Evolutionary conservation across 2,329 filamentous ascomycete genomes (phyloP).

Genomic region (Talaromyces sp.): DNA sequence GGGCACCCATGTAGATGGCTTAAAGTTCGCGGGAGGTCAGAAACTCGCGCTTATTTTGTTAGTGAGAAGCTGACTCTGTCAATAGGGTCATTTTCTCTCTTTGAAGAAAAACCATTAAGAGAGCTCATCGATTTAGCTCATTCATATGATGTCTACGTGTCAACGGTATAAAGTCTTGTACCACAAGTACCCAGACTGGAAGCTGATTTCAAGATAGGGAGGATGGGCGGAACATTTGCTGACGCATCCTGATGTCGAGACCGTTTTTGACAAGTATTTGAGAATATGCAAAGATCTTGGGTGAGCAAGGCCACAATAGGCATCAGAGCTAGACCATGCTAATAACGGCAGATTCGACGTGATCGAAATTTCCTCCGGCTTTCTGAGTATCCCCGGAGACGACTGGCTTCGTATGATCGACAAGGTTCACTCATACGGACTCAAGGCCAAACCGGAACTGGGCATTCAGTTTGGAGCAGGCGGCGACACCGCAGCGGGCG

Average conservation of each 20-base stretch:
- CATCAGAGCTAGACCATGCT: not conserved
- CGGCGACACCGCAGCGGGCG: slow-evolving; percentile 45
- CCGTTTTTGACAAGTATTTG: slow-evolving; percentile 48
- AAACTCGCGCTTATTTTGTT: not conserved
- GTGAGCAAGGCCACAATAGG: slow-evolving; percentile 17
- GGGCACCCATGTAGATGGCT: slow-evolving; percentile 49
- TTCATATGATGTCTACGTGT: slow-evolving; percentile 46
- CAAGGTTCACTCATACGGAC: slow-evolving; percentile 40
- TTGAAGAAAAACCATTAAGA: slow-evolving; percentile 40
- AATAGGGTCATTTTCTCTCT: slow-evolving; percentile 46
- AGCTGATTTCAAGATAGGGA: slow-evolving; percentile 27
- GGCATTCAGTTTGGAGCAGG: slow-evolving; percentile 55
- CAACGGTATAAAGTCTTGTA: slow-evolving; percentile 33
- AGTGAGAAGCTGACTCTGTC: too few relatives aligned
- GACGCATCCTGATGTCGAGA: slow-evolving; percentile 39
- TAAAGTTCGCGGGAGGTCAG: slow-evolving; percentile 49
- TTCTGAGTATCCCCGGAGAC: slow-evolving; percentile 48
- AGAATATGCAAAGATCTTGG: slow-evolving; percentile 47
- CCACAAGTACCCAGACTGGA: not conserved
- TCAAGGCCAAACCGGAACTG: slow-evolving; percentile 50
- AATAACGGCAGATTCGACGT: slow-evolving; percentile 43
- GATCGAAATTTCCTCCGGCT: slow-evolving; percentile 49
- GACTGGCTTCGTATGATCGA: slow-evolving; percentile 50
- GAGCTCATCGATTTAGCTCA: slow-evolving; percentile 48
- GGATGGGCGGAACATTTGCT: slow-evolving; percentile 52